A percentile compares a stretch with the other conserved stretches of the same genome.
phyloP scores from a whole-genome alignment of 345 rosid genomes.

The Geranium rotundifolium region DNA sequence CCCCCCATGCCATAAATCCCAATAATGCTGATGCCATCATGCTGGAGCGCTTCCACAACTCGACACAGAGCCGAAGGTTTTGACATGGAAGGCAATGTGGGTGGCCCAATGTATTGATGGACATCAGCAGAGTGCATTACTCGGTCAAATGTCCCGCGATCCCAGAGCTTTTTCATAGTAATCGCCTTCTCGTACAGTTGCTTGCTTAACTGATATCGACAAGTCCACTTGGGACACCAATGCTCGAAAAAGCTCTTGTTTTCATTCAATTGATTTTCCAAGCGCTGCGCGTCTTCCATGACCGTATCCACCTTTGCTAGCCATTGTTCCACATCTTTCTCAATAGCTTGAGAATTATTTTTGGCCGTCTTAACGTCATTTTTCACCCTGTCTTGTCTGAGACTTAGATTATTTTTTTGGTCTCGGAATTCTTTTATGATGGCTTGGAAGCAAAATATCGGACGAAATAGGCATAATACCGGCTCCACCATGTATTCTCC shows the following conservation, averaged over 20 bases:
- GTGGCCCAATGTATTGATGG: neutral
- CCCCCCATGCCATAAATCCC: neutral
- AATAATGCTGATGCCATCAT: neutral
- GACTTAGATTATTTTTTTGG: neutral
- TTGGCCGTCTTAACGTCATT: neutral
- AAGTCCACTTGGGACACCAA: too few relatives aligned
- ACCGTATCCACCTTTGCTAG: neutral
- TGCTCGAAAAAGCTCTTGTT: too few relatives aligned
- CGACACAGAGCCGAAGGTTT: neutral
- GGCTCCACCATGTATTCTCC: neutral
- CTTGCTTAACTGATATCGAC: neutral
- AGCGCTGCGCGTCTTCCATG: neutral
- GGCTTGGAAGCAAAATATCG: neutral
- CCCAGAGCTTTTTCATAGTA: too few relatives aligned
- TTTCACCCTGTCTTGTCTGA: neutral
- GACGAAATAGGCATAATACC: neutral
- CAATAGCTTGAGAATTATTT: neutral
- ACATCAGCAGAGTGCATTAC: too few relatives aligned
- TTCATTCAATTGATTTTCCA: neutral
- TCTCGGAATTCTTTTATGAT: neutral
- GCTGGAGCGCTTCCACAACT: neutral
- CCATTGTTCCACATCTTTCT: neutral
- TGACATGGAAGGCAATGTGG: neutral
- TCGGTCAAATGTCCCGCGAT: too few relatives aligned
- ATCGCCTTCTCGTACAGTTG: neutral